A percentile compares a stretch with the other conserved stretches of the same genome.
phyloP scores from a whole-genome alignment of 2,329 filamentous ascomycete genomes.

The Colletotrichum lindemuthianum region DNA sequence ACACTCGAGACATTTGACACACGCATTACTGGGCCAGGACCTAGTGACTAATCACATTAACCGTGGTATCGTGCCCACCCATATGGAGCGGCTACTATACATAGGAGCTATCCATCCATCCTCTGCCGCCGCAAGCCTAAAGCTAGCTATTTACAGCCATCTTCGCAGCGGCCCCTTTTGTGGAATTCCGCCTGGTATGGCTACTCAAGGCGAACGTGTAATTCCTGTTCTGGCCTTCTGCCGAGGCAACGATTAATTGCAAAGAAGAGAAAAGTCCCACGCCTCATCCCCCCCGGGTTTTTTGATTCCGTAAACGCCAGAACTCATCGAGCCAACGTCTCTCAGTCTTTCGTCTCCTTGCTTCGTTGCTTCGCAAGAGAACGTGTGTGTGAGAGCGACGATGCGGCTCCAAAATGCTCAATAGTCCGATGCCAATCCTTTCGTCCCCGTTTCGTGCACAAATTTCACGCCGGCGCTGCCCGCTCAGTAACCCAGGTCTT shows the following conservation, averaged over 20 bases:
- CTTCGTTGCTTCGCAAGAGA: neutral
- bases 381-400: neutral
- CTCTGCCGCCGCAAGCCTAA: too few species aligned
- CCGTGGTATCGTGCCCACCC: too few species aligned
- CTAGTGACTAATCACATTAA: too few species aligned
- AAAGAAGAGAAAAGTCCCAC: slow-evolving; percentile 10
- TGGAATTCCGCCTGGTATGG: too few species aligned
- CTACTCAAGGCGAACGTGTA: too few species aligned
- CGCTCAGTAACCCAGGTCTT: too few species aligned
- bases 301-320: slow-evolving; percentile 35
- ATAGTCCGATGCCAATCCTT: neutral
- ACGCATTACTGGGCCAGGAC: too few species aligned
- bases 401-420: neutral
- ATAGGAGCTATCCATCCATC: too few species aligned
- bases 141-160: too few species aligned
- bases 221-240: neutral
- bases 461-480: slow-evolving; percentile 14
- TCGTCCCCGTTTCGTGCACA: neutral
- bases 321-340: slow-evolving; percentile 15
- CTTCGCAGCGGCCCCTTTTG: too few species aligned
- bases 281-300: slow-evolving; percentile 27
- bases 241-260: slow-evolving; percentile 14
- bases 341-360: neutral
- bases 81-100: too few species aligned
- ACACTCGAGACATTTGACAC: too few species aligned